Base-by-base conservation (phyloP, 768 basidiomycete genomes). In the Suillus americanus region DNA sequence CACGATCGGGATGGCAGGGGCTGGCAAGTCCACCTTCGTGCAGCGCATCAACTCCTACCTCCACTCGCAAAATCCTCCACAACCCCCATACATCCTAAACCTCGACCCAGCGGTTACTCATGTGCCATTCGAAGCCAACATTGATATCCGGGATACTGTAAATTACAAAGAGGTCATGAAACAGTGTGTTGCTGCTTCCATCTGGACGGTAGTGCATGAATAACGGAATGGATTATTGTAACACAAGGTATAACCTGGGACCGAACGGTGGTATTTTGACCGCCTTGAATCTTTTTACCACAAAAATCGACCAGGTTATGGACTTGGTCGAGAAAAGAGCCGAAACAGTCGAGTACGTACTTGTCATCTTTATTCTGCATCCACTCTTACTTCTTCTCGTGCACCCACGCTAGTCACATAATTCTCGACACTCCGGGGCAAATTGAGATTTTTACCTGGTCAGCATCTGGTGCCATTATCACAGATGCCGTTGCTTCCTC, bases 361-460 rank as follows among this genome's bases (percentile, higher is more conserved):
- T 56, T 59, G 45, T 46, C 4, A 28, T 33, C 23, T 30, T 50
- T n/a, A 43, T 41, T 40, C 35, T 45, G 23, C 37, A 60, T 25
- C 46, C 50, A 3, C 46, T 48, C 51, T 60, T 40, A 18, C 7
- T 50, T 54, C 10, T 53, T 54, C 40, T 51, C 38, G 38, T 60
- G 48, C 20, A n/a, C 9, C 38, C 38, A 41, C 14, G 38, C 8
- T 71, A 98, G 97, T 71, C 91, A 99, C 79, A 86, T 99, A 65
- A 89, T 99, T 54, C 81, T 99, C 55, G 97, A 99, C 72, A 99
- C 97, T 0, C 97, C 97, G 7, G 97, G 97, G 5, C 97, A 99
- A 78, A 99, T 99, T 71, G 97, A 99, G 78, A 99, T 99, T 68
- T 99, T 99, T 74, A 99, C 97, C 59, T 99, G 97, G 97, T 98